Evolutionary conservation across 306 rosid species (phyloP), one percentile per base, ranked within the genome.

Genomic region (Arachis hypogaea): DNA sequence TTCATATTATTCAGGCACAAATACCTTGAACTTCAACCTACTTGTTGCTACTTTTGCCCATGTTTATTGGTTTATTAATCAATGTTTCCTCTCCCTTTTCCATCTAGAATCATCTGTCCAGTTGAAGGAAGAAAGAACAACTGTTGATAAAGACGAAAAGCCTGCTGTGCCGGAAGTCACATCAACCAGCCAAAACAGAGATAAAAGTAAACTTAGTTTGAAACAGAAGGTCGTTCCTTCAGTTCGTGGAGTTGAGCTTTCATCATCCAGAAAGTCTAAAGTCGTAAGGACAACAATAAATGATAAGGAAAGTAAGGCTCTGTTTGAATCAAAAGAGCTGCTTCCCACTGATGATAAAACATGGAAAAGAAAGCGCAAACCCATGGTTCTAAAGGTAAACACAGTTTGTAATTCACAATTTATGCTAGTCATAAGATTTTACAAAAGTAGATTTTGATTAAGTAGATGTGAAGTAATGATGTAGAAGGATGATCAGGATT

Each of bases 351-450:
- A 83, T 63, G 86, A 66, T 62, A 82, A 70, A 64, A 60, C 71
- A 14, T 78, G 78, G 79, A 92, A 85, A 86, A 86, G 93, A 81
- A 87, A 88, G 67, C 83, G 85, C 67, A 92, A 87, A 73, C 51
- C 89, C 61, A 28, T 42, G 42, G 76, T 67, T 76, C 78, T 86
- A 5, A 83, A 86, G 90, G 91, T 83, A 80, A 69, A 47, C 61
- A 33, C 51, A 71, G 16, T 52, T 11, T 74, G 54, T 66, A 49
- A 30, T 44, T 18, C 58, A n/a, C 3, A 28, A 54, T 68, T 12
- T 49, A 16, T 59, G 43, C 11, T 11, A 33, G 16, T 57, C 50
- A 36, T 56, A 58, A 36, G 74, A 51, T 40, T 49, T 66, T 42
- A 33, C 22, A 18, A 49, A 59, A 59, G 66, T 49, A 50, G 60